Base-by-base conservation (phyloP, 176 grass and related monocot species). In the Phoenix roebelenii region DNA sequence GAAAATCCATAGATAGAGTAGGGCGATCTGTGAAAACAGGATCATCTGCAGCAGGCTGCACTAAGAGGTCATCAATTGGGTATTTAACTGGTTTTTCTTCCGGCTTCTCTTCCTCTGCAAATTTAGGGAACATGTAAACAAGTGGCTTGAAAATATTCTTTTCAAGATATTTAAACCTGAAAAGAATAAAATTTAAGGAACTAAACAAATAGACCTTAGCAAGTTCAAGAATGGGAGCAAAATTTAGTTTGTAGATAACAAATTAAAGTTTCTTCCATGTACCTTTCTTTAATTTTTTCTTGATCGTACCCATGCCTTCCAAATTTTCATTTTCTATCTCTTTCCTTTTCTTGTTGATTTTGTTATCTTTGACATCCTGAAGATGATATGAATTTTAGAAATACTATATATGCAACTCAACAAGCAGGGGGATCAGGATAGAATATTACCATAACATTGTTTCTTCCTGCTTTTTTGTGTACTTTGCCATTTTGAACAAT, bases 41-140 rank as follows among this genome's bases (percentile, higher is more conserved):
- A 28, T 89, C 86, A 79, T 84, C 65, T 67, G 74, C 61, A 65
- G 65, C 25, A 53, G 77, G 69, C 50, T 74, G 64, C 50, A 90
- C 61, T 67, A 87, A 74, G 64, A 86, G 64, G 73, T 96, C 92
- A 64, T 96, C 92, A 68, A 96, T 90, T 52, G 92, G 92, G 68
- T 95, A 89, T 62, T 75, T 80, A 62, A 89, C 32, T 55, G 60
- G 51, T 6, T 24, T 25, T 22, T 49, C 50, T 50, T 49, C 51
- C 59, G 20, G 23, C 24, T 67, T 61, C 52, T 82, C 72, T 57
- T 72, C 69, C 20, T 70, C 82, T 86, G 85, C 55, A 52, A 73
- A 82, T 52, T 44, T 14, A 44, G 35, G 9, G 35, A 44, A 44
- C 35, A 44, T 44, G 10, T 44, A 44, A 14, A 44, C 35, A 44